Conservation (phyloP, 2,329 filamentous ascomycete species). For the Cercospora sp. region DNA sequence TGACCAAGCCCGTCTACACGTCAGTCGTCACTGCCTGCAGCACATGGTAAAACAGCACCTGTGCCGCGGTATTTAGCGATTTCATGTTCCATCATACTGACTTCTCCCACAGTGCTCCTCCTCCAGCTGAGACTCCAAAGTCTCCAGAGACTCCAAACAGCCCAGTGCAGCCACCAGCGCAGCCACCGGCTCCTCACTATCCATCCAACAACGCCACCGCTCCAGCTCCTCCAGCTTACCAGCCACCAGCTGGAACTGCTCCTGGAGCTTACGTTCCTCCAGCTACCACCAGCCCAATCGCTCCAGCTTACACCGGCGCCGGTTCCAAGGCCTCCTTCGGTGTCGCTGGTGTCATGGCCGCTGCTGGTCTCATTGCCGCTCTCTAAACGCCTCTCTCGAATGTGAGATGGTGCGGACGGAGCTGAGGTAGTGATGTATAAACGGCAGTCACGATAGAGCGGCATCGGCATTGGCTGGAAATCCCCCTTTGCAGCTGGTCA, state of each 20-base stretch:
- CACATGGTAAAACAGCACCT: constrained; percentile 27
- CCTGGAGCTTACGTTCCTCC: constrained; percentile 15
- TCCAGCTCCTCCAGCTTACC: constrained; percentile 1
- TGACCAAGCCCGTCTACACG: constrained; percentile 29
- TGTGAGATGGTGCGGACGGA: background rate
- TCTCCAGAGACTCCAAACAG: constrained; percentile 11
- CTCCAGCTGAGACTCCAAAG: constrained; percentile 8
- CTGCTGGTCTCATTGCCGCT: constrained; percentile 29
- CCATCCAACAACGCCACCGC: constrained; percentile 19
- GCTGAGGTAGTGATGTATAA: background rate
- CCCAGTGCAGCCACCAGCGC: constrained; percentile 7
- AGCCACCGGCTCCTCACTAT: constrained; percentile 16
- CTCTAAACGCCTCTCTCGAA: constrained; percentile 21
- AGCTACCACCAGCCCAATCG: constrained; percentile 17
- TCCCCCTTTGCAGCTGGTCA: background rate
- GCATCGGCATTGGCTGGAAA: background rate
- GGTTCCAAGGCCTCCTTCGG: constrained; percentile 28
- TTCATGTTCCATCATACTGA: background rate
- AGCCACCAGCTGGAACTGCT: constrained; percentile 15
- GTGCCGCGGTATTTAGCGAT: background rate
- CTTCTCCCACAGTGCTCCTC: constrained; percentile 1
- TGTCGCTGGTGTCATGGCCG: constrained; percentile 26
- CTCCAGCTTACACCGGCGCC: constrained; percentile 27
- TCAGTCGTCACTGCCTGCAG: constrained; percentile 27
- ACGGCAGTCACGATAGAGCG: constrained; percentile 13